phyloP scores from a whole-genome alignment of 306 rosid genomes.

The Cucumis sativus region Cucumber_9930_V3 NC_026660.2:30321501-30322000 shows the following conservation, averaged over 20 bases:
- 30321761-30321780: neutral
- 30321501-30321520: neutral
- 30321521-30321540: neutral
- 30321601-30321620: conserved; percentile 75
- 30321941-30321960: neutral
- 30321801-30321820: neutral
- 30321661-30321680: conserved; percentile 11
- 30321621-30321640: conserved; percentile 88
- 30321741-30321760: neutral
- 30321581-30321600: conserved; percentile 79
- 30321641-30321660: conserved; percentile 98
- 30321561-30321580: conserved; percentile 91
- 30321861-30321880: neutral
- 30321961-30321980: neutral
- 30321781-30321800: neutral
- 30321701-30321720: neutral
- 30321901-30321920: neutral
- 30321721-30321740: neutral
- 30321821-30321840: neutral
- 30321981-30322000: neutral
- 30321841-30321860: neutral
- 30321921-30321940: neutral
- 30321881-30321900: neutral
- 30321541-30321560: conserved; percentile 89
- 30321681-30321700: conserved; percentile 5